A percentile compares a stretch with the other conserved stretches of the same genome.
phyloP scores from a whole-genome alignment of 495 filamentous ascomycete species.

The Parachaetomium inaequale region DNA sequence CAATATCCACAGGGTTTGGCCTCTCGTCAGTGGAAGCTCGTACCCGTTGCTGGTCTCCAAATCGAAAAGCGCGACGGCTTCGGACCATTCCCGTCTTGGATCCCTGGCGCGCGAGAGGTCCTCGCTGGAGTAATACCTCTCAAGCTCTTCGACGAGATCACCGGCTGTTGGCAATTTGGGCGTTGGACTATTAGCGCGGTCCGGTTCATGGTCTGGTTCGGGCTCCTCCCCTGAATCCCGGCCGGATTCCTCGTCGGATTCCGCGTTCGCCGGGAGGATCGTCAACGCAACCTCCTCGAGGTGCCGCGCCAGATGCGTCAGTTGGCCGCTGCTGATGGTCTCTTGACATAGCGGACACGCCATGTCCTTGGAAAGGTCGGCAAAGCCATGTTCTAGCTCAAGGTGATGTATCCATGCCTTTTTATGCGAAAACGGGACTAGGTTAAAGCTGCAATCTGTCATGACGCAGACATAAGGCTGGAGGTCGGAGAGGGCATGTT shows the following conservation, averaged over 20 bases:
- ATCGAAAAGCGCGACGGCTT: background rate
- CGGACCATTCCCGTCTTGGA: background rate
- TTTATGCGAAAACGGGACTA: background rate
- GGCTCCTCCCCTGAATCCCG: background rate
- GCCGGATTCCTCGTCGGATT: background rate
- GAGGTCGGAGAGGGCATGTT: background rate
- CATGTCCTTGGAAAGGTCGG: background rate
- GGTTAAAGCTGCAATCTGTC: background rate
- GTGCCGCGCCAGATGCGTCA: background rate
- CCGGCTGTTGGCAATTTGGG: background rate
- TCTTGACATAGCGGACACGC: background rate
- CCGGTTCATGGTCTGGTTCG: background rate
- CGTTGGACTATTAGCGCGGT: background rate
- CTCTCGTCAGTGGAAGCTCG: background rate
- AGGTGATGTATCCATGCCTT: background rate
- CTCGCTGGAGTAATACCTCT: no score
- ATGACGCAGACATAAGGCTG: background rate
- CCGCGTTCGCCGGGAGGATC: conserved; percentile 1
- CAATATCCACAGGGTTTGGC: background rate
- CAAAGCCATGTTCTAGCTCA: background rate
- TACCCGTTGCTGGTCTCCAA: background rate
- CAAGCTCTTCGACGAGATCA: no score
- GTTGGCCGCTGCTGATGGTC: background rate
- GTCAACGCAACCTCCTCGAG: conserved; percentile 1
- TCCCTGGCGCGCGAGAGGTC: no score